Evolutionary conservation across 257 asterid species (phyloP), one percentile per base, ranked within the genome.

Genomic region (Solanum pennellii): DNA sequence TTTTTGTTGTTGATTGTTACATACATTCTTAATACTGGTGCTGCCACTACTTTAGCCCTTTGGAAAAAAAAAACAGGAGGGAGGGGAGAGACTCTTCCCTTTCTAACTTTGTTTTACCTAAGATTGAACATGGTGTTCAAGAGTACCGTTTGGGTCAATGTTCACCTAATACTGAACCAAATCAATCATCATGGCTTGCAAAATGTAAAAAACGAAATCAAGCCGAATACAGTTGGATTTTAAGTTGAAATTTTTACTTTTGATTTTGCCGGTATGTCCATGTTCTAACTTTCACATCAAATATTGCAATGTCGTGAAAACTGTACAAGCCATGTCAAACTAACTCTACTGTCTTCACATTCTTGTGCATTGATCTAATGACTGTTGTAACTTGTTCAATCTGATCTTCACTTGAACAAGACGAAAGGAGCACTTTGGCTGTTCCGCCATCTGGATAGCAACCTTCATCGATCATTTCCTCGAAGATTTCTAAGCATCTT

Each of bases 361-460:
- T 89, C 84, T 73, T 93, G 77, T 94, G 99, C 92, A 96, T 90
- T 44, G 95, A 92, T 92, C 97, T 93, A 77, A 96, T 88, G 31
- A 96, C 93, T 88, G 86, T 88, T 9, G 98, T 93, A 31, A 96
- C 92, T 87, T 96, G 98, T 90, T 95, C 93, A 87, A 96, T 89
- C 91, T 96, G 94, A 31, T 93, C 92, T 35, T 96, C 96, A 75
- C 88, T 90, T 18, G 94, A 95, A 80, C 98, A 96, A 71, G 97
- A 89, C 41, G 95, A 89, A 3, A 96, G 96, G 74, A 96, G 89
- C 79, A 96, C 98, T 90, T 89, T 94, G 21, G 96, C 99, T 80
- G 99, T 96, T 87, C 97, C 96, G 6, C 93, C 98, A 88, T 96
- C 99, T 3, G 98, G 98, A 90, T 91, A 90, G 47, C 98, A 93